Evolutionary conservation across 768 basidiomycete genomes (phyloP).

Genomic region (Sutorius australiensis): DNA sequence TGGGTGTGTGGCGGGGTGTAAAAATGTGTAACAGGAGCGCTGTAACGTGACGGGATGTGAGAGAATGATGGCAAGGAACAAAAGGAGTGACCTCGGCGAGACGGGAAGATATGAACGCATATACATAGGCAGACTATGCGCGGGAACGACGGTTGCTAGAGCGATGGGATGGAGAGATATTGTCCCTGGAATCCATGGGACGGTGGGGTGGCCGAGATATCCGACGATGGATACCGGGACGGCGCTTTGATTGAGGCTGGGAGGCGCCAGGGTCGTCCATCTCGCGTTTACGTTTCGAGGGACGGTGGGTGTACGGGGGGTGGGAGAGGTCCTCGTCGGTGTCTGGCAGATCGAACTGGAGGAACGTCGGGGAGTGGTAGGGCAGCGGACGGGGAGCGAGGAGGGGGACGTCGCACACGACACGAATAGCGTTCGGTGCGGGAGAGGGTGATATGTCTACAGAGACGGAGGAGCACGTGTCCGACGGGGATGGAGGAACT

Average conservation of each 20-base stretch:
- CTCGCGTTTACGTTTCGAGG: slow-evolving; percentile 53
- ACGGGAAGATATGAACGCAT: slow-evolving; percentile 3
- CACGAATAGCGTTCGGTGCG: slow-evolving; percentile 35
- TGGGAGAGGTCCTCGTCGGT: slow-evolving; percentile 67
- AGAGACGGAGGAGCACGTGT: slow-evolving; percentile 29
- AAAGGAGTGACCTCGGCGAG: slow-evolving; percentile 5
- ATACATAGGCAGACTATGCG: slow-evolving; percentile 6
- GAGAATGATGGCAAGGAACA: slow-evolving; percentile 2
- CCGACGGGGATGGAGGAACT: slow-evolving; percentile 46
- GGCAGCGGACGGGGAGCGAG: slow-evolving; percentile 66
- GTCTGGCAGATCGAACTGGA: slow-evolving; percentile 65
- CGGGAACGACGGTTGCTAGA: slow-evolving; percentile 19
- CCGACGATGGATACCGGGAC: slow-evolving; percentile 14
- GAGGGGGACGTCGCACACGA: slow-evolving; percentile 65
- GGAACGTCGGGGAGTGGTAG: slow-evolving; percentile 65
- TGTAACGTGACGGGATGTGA: slow-evolving; percentile 15
- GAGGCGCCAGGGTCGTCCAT: slow-evolving; percentile 15
- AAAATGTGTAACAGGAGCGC: slow-evolving; percentile 7
- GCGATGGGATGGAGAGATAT: slow-evolving; percentile 10
- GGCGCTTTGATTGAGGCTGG: slow-evolving; percentile 25
- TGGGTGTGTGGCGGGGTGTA: slow-evolving; percentile 5
- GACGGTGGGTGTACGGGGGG: slow-evolving; percentile 58
- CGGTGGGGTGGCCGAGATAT: slow-evolving; percentile 16
- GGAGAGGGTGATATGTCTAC: slow-evolving; percentile 27
- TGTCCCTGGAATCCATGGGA: slow-evolving; percentile 9